These are phyloP conservation scores for Dendryphion nanum DNA, from an alignment of 2,329 filamentous ascomycete genomes.

Conservation along the genomic window DNA sequence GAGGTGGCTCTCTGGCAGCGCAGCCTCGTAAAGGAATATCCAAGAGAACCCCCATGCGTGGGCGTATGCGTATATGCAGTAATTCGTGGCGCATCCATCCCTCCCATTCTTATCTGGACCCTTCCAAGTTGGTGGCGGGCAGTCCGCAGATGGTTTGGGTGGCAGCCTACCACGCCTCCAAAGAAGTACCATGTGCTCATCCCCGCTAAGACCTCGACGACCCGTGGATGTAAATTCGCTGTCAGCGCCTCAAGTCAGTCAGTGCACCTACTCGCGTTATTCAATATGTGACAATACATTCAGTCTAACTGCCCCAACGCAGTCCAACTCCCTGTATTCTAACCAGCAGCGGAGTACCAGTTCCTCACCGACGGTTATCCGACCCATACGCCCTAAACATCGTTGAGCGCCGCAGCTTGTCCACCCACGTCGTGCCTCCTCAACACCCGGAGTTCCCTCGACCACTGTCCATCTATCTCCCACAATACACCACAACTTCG, in stretches of 20 bases:
- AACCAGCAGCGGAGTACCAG: not conserved
- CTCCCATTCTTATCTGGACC: no score
- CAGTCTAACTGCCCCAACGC: conserved; percentile 29
- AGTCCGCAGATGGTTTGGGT: no score
- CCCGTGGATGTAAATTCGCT: conserved; percentile 13
- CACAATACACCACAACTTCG: not conserved
- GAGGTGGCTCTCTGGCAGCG: no score
- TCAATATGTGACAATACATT: conserved; percentile 31
- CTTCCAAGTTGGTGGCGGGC: no score
- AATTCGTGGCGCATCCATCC: no score
- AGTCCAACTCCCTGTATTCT: conserved; percentile 9
- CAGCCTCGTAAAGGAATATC: no score
- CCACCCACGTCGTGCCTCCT: not conserved
- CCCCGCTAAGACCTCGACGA: conserved; percentile 16
- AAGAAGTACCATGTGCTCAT: conserved; percentile 10
- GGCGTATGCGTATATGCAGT: no score
- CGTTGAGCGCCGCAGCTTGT: conserved; percentile 9
- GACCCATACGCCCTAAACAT: conserved; percentile 1
- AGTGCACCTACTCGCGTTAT: conserved; percentile 23
- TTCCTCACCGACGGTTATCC: not conserved
- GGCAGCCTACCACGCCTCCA: no score
- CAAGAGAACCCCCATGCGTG: no score
- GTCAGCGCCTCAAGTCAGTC: conserved; percentile 25
- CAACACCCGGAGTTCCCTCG: conserved; percentile 1
- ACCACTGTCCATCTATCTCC: not conserved